Conservation (phyloP, 441 rosid species). For the Populus hybrid region DNA sequence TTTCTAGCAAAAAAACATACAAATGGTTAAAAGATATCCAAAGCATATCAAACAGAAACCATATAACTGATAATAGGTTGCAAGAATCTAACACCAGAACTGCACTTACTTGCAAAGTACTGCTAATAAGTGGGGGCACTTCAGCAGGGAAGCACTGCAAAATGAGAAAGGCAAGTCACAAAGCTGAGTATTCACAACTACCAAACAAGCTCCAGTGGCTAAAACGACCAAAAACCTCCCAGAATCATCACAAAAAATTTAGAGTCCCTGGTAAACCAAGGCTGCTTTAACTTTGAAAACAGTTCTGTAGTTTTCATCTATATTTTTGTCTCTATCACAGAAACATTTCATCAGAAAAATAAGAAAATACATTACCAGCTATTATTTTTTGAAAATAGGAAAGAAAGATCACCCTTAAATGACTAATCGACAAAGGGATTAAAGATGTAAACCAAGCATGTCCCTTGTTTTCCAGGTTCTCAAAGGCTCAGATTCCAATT, state of each 20-base stretch:
- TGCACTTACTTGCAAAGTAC: constrained; percentile 71
- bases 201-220: background rate
- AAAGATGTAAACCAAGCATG: background rate
- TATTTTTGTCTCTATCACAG: background rate
- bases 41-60: constrained; percentile 8
- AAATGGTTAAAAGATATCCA: constrained; percentile 10
- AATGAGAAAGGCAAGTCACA: background rate
- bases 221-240: background rate
- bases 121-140: constrained; percentile 80
- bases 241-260: background rate
- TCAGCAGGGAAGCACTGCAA: constrained; percentile 85
- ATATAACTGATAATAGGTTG: background rate
- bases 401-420: background rate
- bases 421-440: background rate
- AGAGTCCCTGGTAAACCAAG: too few relatives aligned
- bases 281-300: too few relatives aligned
- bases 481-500: background rate
- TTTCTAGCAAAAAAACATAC: constrained; percentile 47
- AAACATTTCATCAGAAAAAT: too few relatives aligned
- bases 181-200: background rate
- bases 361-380: background rate
- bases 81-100: constrained; percentile 12
- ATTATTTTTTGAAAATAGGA: too few relatives aligned
- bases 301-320: background rate
- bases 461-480: background rate